Conservation (phyloP, 169 alveolate species). For the Blepharisma undulans region DNA sequence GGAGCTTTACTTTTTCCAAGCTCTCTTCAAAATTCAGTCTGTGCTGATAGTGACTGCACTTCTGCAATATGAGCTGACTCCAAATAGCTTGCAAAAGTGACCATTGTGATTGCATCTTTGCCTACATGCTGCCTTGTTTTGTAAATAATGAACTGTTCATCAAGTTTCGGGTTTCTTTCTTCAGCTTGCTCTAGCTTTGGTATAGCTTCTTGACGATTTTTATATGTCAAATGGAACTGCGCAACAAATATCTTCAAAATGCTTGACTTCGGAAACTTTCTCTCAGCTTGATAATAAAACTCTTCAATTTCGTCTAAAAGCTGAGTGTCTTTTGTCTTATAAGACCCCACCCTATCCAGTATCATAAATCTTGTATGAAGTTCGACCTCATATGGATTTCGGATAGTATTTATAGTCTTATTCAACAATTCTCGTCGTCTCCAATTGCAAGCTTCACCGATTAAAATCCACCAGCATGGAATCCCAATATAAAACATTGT, state of each 20-base stretch:
- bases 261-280: constrained; percentile 11
- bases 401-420: background rate
- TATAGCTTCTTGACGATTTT: constrained; percentile 25
- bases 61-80: constrained; percentile 7
- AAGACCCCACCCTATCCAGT: constrained; percentile 17
- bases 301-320: constrained; percentile 35
- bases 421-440: background rate
- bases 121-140: constrained; percentile 28
- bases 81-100: constrained; percentile 34
- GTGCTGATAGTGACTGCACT: background rate
- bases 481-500: constrained; percentile 25
- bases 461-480: background rate
- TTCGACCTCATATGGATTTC: constrained; percentile 20
- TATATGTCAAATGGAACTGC: constrained; percentile 27
- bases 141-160: constrained; percentile 37
- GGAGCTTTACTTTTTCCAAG: background rate
- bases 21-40: constrained; percentile 13
- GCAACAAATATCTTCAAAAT: constrained; percentile 31
- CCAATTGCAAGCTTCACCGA: constrained; percentile 17
- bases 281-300: constrained; percentile 31
- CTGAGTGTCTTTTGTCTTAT: background rate
- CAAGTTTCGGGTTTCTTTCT: constrained; percentile 5
- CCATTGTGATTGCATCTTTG: constrained; percentile 32
- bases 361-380: constrained; percentile 33
- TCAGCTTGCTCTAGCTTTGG: constrained; percentile 41